Evolutionary conservation across 139 green algal species (phyloP).

Genomic region (Micromonas pusilla): DNA sequence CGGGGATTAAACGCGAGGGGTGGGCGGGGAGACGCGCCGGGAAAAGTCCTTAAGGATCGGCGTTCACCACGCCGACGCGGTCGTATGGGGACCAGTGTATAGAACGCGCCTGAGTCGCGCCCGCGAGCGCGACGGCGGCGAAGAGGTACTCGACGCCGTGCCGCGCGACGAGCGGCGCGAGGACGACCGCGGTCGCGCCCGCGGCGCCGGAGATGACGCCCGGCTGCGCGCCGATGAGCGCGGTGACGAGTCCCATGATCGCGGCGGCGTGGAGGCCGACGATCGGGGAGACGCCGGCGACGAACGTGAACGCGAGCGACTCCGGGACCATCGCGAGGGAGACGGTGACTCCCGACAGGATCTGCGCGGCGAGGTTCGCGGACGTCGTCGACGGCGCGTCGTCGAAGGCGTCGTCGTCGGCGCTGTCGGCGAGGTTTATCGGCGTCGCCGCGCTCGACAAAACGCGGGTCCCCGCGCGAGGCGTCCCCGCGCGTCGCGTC

Average conservation of each 20-base stretch:
- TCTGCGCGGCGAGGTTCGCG: too few species aligned
- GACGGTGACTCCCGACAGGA: slow-evolving; percentile 24
- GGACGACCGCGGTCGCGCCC: slow-evolving; percentile 35
- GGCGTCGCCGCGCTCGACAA: too few species aligned
- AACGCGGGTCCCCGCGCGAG: too few species aligned
- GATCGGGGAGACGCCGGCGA: slow-evolving; percentile 33
- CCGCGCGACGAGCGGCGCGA: slow-evolving; percentile 28
- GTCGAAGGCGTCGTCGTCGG: too few species aligned
- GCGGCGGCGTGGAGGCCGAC: slow-evolving; percentile 37
- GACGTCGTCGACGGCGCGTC: too few species aligned
- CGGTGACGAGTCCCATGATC: slow-evolving; percentile 25
- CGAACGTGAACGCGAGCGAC: slow-evolving; percentile 39
- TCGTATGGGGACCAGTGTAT: too few species aligned
- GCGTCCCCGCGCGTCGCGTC: too few species aligned
- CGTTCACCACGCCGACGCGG: too few species aligned
- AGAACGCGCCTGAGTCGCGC: slow-evolving; percentile 27
- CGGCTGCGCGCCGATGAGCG: slow-evolving; percentile 22
- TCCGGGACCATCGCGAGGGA: slow-evolving; percentile 36
- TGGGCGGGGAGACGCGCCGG: too few species aligned
- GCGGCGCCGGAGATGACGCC: slow-evolving; percentile 37
- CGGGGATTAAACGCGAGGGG: too few species aligned
- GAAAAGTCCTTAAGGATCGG: too few species aligned
- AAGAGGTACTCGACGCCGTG: slow-evolving; percentile 40
- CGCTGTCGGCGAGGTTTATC: too few species aligned
- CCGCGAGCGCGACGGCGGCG: slow-evolving; percentile 23